These are phyloP conservation scores for Fonsecaea monophora DNA, from an alignment of 2,329 filamentous ascomycete species.

Conservation along the genomic window DNA sequence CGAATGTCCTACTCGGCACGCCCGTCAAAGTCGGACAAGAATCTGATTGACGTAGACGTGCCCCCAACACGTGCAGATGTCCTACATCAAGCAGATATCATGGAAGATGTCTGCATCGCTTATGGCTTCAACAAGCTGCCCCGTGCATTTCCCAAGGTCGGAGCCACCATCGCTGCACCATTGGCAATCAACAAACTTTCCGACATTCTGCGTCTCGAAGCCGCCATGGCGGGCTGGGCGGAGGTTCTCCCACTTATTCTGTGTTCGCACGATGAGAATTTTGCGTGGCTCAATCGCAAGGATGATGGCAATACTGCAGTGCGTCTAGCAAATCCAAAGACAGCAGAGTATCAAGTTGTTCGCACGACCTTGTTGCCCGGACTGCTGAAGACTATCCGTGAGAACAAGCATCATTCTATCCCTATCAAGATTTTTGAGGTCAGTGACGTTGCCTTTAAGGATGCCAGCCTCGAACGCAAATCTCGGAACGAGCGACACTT, in stretches of 20 bases:
- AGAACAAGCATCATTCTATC: slow-evolving; percentile 87
- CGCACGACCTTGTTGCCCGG: slow-evolving; percentile 85
- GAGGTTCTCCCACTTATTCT: slow-evolving; percentile 96
- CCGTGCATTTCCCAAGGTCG: slow-evolving; percentile 82
- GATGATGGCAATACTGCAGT: slow-evolving; percentile 85
- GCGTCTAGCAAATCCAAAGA: slow-evolving; percentile 90
- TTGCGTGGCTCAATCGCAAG: slow-evolving; percentile 87
- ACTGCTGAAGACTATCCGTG: slow-evolving; percentile 88
- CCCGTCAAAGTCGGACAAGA: slow-evolving; percentile 72
- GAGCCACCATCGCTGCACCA: slow-evolving; percentile 83
- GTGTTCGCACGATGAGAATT: slow-evolving; percentile 98
- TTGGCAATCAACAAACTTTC: slow-evolving; percentile 91
- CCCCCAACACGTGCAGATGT: slow-evolving; percentile 92
- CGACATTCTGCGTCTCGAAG: slow-evolving; percentile 87
- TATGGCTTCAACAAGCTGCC: slow-evolving; percentile 98
- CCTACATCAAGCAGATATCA: slow-evolving; percentile 94
- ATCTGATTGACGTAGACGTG: slow-evolving; percentile 79
- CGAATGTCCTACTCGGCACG: slow-evolving; percentile 89
- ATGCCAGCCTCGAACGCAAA: slow-evolving; percentile 78
- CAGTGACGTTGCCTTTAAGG: slow-evolving; percentile 91
- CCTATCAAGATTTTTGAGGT: slow-evolving; percentile 94
- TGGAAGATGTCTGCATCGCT: slow-evolving; percentile 96
- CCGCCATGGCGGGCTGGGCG: slow-evolving; percentile 92
- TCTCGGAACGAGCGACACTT: slow-evolving; percentile 93
- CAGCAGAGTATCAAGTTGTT: slow-evolving; percentile 89